Conservation (phyloP, 768 basidiomycete genomes). For the Tubosaeta sp. region DNA sequence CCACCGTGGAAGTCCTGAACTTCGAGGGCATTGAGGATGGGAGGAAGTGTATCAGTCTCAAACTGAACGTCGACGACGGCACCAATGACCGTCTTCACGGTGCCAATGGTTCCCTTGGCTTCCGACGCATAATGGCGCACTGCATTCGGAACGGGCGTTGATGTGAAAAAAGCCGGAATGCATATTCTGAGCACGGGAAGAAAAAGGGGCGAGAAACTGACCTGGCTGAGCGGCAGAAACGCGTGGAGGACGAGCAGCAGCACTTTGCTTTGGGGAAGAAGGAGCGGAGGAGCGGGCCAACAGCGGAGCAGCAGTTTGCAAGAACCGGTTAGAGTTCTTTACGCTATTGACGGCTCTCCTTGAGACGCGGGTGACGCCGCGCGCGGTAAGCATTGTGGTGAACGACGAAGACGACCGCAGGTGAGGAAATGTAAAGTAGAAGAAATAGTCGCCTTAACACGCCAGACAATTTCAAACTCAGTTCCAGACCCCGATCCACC, state of each 20-base stretch:
- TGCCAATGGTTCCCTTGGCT: constrained; percentile 65
- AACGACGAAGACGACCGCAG: constrained; percentile 28
- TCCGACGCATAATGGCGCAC: constrained; percentile 92
- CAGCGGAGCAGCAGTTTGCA: constrained; percentile 67
- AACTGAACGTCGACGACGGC: constrained; percentile 99
- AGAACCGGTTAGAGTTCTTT: constrained; percentile 74
- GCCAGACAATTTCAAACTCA: constrained; percentile 20
- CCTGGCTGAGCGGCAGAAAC: constrained; percentile 49
- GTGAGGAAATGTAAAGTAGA: constrained; percentile 18
- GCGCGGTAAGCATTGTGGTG: constrained; percentile 76
- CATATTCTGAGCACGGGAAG: background rate
- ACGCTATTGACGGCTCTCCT: constrained; percentile 76
- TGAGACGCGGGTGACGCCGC: constrained; percentile 84
- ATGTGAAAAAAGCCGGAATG: constrained; percentile 1
- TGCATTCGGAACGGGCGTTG: constrained; percentile 24
- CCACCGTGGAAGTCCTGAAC: constrained; percentile 92
- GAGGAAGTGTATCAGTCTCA: constrained; percentile 83
- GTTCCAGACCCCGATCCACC: constrained; percentile 26
- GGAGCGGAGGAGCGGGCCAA: constrained; percentile 49
- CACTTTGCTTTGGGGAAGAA: constrained; percentile 42
- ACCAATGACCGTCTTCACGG: constrained; percentile 99
- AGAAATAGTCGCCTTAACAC: constrained; percentile 30
- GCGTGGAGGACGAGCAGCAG: constrained; percentile 46
- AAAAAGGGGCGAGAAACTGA: constrained; percentile 32
- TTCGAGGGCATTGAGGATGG: constrained; percentile 98